Percentiles rank a stretch among this genome's conserved stretches.
These are phyloP conservation scores for Podospora bellae-mahoneyi DNA, from an alignment of 495 filamentous ascomycete genomes.

Conservation along the genomic window DNA sequence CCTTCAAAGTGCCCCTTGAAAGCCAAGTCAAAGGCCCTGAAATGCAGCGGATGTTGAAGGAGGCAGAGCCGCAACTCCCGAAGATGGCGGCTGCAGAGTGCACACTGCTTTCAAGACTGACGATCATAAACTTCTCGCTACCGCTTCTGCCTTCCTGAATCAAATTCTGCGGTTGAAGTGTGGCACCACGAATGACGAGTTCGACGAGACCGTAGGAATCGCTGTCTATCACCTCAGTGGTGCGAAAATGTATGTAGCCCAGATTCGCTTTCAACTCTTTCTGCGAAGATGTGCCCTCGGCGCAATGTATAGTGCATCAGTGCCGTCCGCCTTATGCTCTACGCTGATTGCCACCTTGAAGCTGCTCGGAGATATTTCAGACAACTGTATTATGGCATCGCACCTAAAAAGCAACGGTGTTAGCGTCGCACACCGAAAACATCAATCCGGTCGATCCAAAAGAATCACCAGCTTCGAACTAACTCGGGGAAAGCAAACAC, in stretches of 20 bases:
- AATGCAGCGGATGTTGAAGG: no score
- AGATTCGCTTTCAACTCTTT: constrained; percentile 10
- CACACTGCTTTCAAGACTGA: no score
- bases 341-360: not conserved
- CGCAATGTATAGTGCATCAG: constrained; percentile 21
- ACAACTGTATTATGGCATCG: no score
- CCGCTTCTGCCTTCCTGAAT: constrained; percentile 19
- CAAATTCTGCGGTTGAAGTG: constrained; percentile 22
- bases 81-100: no score
- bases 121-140: no score
- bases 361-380: not conserved
- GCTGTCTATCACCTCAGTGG: not conserved
- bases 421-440: no score
- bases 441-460: no score
- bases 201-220: constrained; percentile 22
- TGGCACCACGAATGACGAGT: constrained; percentile 21
- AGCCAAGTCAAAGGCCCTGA: no score
- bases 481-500: constrained; percentile 23
- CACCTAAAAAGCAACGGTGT: no score
- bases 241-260: constrained; percentile 23
- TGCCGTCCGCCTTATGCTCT: constrained; percentile 18
- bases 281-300: not conserved
- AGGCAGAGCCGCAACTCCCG: no score
- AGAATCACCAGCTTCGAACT: constrained; percentile 21
- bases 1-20: no score